Conservation (phyloP, 2,329 filamentous ascomycete species). For the Fusarium tjaetaba region DNA sequence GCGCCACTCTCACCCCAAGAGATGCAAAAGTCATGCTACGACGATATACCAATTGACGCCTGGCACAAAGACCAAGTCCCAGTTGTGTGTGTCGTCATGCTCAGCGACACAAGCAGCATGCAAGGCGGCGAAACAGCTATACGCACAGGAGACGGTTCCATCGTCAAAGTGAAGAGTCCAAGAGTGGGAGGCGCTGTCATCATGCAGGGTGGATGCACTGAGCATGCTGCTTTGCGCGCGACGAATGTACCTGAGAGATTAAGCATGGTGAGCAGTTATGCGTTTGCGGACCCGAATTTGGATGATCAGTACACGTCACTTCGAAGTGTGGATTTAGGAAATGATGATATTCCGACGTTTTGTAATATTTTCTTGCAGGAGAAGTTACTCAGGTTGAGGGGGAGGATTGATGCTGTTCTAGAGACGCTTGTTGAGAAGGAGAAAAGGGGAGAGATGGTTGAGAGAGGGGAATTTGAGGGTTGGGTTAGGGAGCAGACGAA, state of each 20-base stretch:
- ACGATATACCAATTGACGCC: constrained; percentile 4
- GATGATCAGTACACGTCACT: constrained; percentile 3
- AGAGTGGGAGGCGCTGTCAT: background rate
- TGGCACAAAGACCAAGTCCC: constrained; percentile 30
- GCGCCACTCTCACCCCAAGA: background rate
- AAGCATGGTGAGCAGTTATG: background rate
- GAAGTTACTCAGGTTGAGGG: background rate
- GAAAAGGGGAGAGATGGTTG: background rate
- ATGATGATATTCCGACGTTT: background rate
- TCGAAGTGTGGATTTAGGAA: background rate
- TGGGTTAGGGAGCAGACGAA: background rate
- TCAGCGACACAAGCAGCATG: constrained; percentile 26
- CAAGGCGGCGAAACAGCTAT: constrained; percentile 26
- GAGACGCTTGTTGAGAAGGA: background rate
- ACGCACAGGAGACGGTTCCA: background rate
- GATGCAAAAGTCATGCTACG: background rate
- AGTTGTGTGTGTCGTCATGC: constrained; percentile 26
- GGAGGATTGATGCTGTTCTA: background rate
- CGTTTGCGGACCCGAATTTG: background rate
- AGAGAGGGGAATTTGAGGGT: background rate
- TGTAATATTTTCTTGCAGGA: background rate
- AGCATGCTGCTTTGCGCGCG: background rate
- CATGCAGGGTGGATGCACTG: background rate
- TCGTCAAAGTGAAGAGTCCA: background rate
- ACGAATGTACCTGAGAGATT: background rate